phyloP scores from a whole-genome alignment of 257 asterid species.

The Primulina huaijiensis region DNA sequence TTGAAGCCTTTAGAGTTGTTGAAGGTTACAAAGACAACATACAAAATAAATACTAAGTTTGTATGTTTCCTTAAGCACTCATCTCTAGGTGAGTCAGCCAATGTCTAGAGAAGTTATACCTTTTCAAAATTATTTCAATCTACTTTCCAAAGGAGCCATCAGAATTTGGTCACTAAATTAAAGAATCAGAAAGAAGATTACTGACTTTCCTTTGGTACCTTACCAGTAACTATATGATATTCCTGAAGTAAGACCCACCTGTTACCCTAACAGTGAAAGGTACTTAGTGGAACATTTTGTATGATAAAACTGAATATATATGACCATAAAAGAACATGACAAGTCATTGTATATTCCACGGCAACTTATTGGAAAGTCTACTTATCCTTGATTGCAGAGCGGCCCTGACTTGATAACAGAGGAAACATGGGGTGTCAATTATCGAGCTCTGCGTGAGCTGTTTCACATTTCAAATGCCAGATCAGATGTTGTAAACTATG shows the following conservation, averaged over 20 bases:
- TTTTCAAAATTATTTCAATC: no score
- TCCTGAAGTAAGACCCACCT: no score
- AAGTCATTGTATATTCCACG: not conserved
- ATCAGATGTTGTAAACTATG: slow-evolving; percentile 59
- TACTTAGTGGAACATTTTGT: no score
- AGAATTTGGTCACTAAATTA: no score
- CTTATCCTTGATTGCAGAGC: slow-evolving; percentile 48
- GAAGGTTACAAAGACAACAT: slow-evolving; percentile 8
- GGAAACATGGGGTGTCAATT: slow-evolving; percentile 91
- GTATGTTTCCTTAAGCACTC: slow-evolving; percentile 9
- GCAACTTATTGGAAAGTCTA: not conserved
- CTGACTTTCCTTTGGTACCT: no score
- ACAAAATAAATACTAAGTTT: not conserved
- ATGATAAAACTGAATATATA: no score
- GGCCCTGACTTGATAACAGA: slow-evolving; percentile 87
- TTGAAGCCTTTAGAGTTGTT: slow-evolving; percentile 9
- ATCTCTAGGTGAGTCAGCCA: not conserved
- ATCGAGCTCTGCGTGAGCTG: slow-evolving; percentile 80
- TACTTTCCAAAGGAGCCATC: no score
- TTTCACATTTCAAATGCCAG: slow-evolving; percentile 64
- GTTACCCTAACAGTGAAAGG: no score
- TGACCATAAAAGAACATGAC: not conserved
- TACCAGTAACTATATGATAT: no score
- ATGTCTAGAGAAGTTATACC: not conserved
- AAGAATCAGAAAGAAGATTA: no score